Evolutionary conservation across 108 stramenopile genomes (phyloP).

Genomic region (Stephanodiscus minutulus): DNA sequence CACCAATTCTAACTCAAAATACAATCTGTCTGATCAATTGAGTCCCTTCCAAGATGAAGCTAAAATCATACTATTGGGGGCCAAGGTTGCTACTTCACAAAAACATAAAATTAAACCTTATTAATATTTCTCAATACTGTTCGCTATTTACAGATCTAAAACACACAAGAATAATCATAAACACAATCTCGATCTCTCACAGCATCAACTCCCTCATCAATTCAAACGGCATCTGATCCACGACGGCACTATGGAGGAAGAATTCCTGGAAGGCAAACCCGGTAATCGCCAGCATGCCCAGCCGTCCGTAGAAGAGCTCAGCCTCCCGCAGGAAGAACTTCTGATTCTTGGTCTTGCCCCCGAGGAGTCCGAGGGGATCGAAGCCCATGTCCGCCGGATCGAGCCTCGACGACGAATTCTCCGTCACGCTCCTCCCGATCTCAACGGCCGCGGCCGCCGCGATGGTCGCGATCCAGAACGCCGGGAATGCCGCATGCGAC

Average conservation of each 20-base stretch:
- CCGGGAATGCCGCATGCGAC: slow-evolving; percentile 49
- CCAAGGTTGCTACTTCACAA: too few species aligned
- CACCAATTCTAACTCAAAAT: too few species aligned
- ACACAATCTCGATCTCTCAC: not conserved
- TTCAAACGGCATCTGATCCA: slow-evolving; percentile 37
- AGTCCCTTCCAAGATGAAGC: too few species aligned
- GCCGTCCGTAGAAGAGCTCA: slow-evolving; percentile 77
- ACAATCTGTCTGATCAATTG: too few species aligned
- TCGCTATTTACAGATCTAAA: not conserved
- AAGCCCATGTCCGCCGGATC: slow-evolving; percentile 52
- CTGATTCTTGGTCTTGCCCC: slow-evolving; percentile 18
- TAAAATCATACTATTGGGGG: too few species aligned
- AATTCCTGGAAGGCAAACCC: slow-evolving; percentile 74
- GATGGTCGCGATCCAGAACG: slow-evolving; percentile 61
- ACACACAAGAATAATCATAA: not conserved
- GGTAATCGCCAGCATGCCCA: slow-evolving; percentile 80
- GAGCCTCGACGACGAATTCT: slow-evolving; percentile 6
- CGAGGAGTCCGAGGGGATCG: slow-evolving; percentile 42
- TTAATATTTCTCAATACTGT: too few species aligned
- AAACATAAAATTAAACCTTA: too few species aligned
- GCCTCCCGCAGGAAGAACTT: slow-evolving; percentile 51
- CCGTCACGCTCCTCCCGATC: slow-evolving; percentile 16
- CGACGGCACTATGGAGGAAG: slow-evolving; percentile 48
- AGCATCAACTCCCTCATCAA: not conserved
- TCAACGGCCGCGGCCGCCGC: slow-evolving; percentile 49